These are phyloP conservation scores for Setaria italica DNA, from an alignment of 202 grass and related monocot species.

Conservation along the genomic window DNA sequence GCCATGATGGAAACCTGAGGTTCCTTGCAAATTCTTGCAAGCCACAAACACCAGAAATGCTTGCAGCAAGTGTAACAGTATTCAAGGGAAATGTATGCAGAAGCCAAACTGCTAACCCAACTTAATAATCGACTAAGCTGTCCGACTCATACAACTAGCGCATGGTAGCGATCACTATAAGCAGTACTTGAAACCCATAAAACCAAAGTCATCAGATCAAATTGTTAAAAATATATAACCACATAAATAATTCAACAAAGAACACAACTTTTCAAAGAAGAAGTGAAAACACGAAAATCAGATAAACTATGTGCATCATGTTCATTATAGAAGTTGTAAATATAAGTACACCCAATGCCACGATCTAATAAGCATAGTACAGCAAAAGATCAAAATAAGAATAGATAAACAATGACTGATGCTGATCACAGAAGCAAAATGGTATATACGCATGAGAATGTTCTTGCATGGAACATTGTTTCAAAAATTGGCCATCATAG, in stretches of 20 bases:
- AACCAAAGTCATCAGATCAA: not conserved
- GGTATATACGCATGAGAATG: not conserved
- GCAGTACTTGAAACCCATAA: conserved; percentile 6
- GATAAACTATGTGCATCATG: conserved; percentile 3
- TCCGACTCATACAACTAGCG: not conserved
- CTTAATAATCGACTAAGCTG: not conserved
- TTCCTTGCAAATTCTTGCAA: not conserved
- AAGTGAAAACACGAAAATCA: not conserved
- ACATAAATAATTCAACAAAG: not conserved
- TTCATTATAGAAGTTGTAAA: not conserved
- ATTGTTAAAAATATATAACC: not conserved
- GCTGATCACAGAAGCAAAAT: not conserved
- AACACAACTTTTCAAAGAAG: not conserved
- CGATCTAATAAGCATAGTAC: not conserved
- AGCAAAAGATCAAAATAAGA: not conserved
- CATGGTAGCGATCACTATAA: not conserved
- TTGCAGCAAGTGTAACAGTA: conserved; percentile 4
- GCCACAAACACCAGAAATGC: not conserved
- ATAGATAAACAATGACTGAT: not conserved
- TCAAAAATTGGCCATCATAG: not conserved
- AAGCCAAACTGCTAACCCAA: conserved; percentile 8
- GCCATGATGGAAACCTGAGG: not conserved
- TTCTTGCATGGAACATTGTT: not conserved
- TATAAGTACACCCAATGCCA: not conserved
- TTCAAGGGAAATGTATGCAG: not conserved